A percentile compares a stretch with the other conserved stretches of the same genome.
Conservation (phyloP, 1,139 yeast species). For the Candida glucosophila region DNA sequence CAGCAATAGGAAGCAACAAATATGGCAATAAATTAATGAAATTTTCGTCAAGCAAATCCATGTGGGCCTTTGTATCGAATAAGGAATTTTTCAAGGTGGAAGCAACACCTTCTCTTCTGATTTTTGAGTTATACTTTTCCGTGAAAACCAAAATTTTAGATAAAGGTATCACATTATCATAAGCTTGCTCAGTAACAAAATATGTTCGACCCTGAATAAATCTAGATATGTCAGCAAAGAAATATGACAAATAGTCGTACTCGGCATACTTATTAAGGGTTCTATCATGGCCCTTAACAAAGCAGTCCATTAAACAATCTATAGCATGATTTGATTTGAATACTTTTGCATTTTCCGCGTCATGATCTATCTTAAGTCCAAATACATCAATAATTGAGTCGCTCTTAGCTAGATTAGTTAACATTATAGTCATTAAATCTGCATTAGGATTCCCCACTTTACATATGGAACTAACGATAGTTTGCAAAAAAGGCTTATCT, state of each 20-base stretch:
- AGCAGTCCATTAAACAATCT: slow-evolving; percentile 83
- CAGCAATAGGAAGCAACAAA: slow-evolving; percentile 74
- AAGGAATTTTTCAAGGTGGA: slow-evolving; percentile 85
- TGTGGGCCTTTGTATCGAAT: slow-evolving; percentile 70
- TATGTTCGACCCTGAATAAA: slow-evolving; percentile 62
- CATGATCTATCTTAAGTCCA: slow-evolving; percentile 32
- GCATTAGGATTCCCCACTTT: slow-evolving; percentile 57
- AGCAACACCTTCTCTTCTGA: slow-evolving; percentile 88
- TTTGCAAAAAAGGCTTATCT: slow-evolving; percentile 53
- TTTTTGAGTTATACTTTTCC: slow-evolving; percentile 66
- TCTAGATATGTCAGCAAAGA: slow-evolving; percentile 86
- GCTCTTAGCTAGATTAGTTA: slow-evolving; percentile 78
- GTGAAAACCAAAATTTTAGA: slow-evolving; percentile 78
- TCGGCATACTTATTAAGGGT: slow-evolving; percentile 62
- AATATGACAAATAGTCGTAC: slow-evolving; percentile 77
- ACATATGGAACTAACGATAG: slow-evolving; percentile 44
- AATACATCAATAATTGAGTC: slow-evolving; percentile 54
- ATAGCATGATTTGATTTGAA: slow-evolving; percentile 56
- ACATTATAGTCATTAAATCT: slow-evolving; percentile 74
- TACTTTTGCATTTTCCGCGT: slow-evolving; percentile 21
- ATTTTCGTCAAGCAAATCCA: slow-evolving; percentile 48
- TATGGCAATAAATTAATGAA: slow-evolving; percentile 73
- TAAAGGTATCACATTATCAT: slow-evolving; percentile 74
- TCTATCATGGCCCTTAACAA: slow-evolving; percentile 77
- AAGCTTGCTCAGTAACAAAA: slow-evolving; percentile 60